Base-by-base conservation (phyloP, 2,329 filamentous ascomycete genomes). In the Alternaria sp. region DNA sequence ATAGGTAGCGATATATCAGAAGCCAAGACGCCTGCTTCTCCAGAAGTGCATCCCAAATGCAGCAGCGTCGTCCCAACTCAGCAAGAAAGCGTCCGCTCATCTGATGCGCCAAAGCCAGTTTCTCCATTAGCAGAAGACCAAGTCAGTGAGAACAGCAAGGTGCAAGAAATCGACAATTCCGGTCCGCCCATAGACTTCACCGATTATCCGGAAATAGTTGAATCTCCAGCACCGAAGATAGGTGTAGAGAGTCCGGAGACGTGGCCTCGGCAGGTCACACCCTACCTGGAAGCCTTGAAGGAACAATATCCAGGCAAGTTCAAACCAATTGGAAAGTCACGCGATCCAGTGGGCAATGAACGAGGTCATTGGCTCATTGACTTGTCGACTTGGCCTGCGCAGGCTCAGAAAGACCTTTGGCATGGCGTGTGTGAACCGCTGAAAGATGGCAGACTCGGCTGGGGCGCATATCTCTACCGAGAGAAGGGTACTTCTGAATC, bases 341-440 rank as follows among this genome's bases (percentile, higher is more conserved):
- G 90, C 5, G 73, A 78, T 0, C 79, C 91, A 2, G 79, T 84
- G 3, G 79, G 80, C 0, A 86, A 90, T 40, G 93, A 97, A 76
- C 85, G 94, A 15, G 94, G 93, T 0, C 89, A 91, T 78, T 97
- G 94, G 94, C 77, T 83, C 3, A 72, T 97, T 5, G 82, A 89
- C 66, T 89, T 86, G 67, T 73, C 79, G 0, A 54, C 69, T 1
- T 93, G 90, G 90, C 74, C 81, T 0, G 56, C 74, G 0, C 76
- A 79, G 0, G 72, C 84, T 5, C 85, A 87, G 53, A 76, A 82
- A 15, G 80, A 84, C 3, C 85, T 89, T 8, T 94, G 91, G 91
- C 77, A 80, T 0, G 89, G 86, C 54, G 80, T 93, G 23, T 82
- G 82, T 6, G 85, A 89, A 15, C 87, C 88, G 52, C 81, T 96